Conservation (phyloP, 768 basidiomycete species). For the Pisolithus orientalis region DNA sequence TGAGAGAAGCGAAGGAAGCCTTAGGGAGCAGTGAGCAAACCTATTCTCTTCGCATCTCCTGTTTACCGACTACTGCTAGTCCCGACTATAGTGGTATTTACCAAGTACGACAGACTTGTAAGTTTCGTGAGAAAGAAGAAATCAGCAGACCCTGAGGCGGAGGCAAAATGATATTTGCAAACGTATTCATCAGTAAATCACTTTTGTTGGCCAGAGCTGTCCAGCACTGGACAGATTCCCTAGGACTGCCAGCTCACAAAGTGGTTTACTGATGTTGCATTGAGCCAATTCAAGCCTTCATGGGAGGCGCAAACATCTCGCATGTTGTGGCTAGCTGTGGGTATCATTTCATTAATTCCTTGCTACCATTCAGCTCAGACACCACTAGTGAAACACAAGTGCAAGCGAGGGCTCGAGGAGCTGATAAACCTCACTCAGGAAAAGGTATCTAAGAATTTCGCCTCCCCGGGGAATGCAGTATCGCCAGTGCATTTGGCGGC, state of each 20-base stretch:
- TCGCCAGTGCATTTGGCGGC: neutral
- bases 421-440: conserved; percentile 1
- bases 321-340: neutral
- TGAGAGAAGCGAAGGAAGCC: neutral
- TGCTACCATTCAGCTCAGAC: neutral
- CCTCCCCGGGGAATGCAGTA: too few relatives aligned
- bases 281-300: neutral
- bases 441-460: neutral
- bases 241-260: too few relatives aligned
- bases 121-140: neutral
- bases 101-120: conserved; percentile 5
- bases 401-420: neutral
- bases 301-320: neutral
- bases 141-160: neutral
- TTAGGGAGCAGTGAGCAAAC: neutral
- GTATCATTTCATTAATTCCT: neutral
- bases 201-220: too few relatives aligned
- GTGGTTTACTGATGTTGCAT: too few relatives aligned
- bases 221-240: too few relatives aligned
- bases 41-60: neutral
- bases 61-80: neutral
- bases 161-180: neutral
- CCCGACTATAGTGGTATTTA: conserved; percentile 1
- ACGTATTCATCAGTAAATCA: too few relatives aligned
- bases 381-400: neutral